Evolutionary conservation across 331 rosid species (phyloP).

Genomic region (Malus hybrid): DNA sequence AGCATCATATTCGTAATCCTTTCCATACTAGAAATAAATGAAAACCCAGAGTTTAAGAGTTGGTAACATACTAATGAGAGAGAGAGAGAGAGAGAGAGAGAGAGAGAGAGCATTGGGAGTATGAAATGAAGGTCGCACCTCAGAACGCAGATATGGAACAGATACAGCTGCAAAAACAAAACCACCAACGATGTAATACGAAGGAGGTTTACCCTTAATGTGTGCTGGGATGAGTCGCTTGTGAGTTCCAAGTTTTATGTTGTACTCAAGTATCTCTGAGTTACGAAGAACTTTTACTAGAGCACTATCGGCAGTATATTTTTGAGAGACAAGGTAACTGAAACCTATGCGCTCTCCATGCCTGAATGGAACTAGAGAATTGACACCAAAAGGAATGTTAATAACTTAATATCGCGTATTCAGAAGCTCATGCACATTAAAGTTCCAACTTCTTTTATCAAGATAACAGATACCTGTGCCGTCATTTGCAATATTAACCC

Average conservation of each 20-base stretch:
- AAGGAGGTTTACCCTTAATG: conserved; percentile 69
- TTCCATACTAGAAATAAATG: conserved; percentile 57
- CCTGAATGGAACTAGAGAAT: conserved; percentile 66
- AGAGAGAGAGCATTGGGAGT: neutral
- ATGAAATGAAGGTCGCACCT: conserved; percentile 42
- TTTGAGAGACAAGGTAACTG: conserved; percentile 79
- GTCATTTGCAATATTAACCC: conserved; percentile 71
- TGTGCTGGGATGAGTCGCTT: conserved; percentile 76
- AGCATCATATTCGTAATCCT: conserved; percentile 72
- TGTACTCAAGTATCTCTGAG: conserved; percentile 42
- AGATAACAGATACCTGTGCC: conserved; percentile 47
- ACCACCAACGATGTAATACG: conserved; percentile 78
- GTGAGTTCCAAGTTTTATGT: conserved; percentile 53
- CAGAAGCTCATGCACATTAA: neutral
- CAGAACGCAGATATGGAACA: conserved; percentile 86
- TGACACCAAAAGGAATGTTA: conserved; percentile 13
- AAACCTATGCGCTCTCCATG: conserved; percentile 83
- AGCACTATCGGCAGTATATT: conserved; percentile 61
- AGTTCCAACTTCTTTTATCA: neutral
- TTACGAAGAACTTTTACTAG: conserved; percentile 52
- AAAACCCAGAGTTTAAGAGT: conserved; percentile 9
- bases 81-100: too few relatives aligned
- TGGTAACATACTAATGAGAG: neutral
- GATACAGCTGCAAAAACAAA: conserved; percentile 65
- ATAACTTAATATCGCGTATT: conserved; percentile 3